Base-by-base conservation (phyloP, 345 rosid species). In the Trapa incisa region DNA sequence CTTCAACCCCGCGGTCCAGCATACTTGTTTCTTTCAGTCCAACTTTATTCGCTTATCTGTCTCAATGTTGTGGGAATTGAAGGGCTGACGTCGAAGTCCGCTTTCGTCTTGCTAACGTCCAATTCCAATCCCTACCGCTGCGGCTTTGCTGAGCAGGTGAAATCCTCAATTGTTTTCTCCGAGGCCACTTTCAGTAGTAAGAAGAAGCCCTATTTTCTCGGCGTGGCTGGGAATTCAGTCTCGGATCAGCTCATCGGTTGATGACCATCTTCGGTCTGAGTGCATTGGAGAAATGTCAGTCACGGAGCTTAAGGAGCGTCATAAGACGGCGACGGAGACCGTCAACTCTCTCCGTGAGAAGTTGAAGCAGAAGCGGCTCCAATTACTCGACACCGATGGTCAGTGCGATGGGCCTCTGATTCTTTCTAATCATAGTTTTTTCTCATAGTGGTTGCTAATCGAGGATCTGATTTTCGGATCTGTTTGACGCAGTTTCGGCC, bases 271-370 rank as follows among this genome's bases (percentile, higher is more conserved):
- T 45, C 48, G 48, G 70, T 56, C 35, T 32, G 37, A 22, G 1
- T 38, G 41, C 36, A 39, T 16, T 16, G 37, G 63, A n/a, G 68
- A 63, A 72, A 89, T 91, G 99, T 87, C 99, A n/a, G 92, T 85
- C 61, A 71, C 89, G 64, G 97, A 95, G 82, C 86, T 95, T 70
- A 95, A 84, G 77, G 99, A 89, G 80, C 92, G 94, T 54, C 99
- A 87, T 82, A 73, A 78, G 47, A 77, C 74, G 37, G 97, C 92
- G 42, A 73, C 85, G 36, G 96, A 86, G 66, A 81, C 81, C 47
- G 92, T 84, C 48, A 82, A 80, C 71, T 76, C 65, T 71, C 96
- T 95, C 50, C 79, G 85, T 60, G 96, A 94, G 50, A 82, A 71
- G 47, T 80, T 95, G 79, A 83, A 70, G 85, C 96, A 87, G 86